Base-by-base conservation (phyloP, 2,329 filamentous ascomycete genomes). In the Trichothecium roseum region DNA sequence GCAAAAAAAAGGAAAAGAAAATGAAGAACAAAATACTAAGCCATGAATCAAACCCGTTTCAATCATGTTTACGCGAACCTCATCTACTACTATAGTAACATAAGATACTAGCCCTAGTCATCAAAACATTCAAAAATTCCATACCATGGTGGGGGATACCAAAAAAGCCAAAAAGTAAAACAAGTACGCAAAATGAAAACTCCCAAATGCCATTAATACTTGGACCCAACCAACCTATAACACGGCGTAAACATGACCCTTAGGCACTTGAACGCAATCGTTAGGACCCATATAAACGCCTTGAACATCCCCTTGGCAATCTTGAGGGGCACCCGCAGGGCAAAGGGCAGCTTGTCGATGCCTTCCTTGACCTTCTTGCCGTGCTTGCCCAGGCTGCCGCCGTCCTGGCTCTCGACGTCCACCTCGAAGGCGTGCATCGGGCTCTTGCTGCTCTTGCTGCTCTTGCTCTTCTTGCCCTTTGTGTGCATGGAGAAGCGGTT, bases 381-480 rank as follows among this genome's bases (percentile, higher is more conserved):
- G 20, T 24, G 6, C 41, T 55, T 62, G 26, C 49, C 49, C 17
- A 55, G 40, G 42, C 60, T 68, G 42, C 64, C 69, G n/a, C n/a
- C 20, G 36, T 62, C 59, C 53, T 80, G 76, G 49, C 74, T 80
- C 55, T 79, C 76, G 5, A 81, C 52, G 44, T 81, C 76, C 27
- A 79, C 56, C 51, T 61, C 76, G 38, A 78, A 70, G 45, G 70
- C 66, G 44, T 78, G 70, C 49, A 72, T 63, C 43, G 62, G 64
- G 26, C 52, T 52, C 37, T 54, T 52, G 45, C 54, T 57, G 46
- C 48, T 52, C 30, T 38, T 39, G 38, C 42, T 40, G n/a, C 14
- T 15, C 40, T 40, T 40, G 18, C 12, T 10, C 30, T 47, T 43
- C 38, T 44, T 42, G 39, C 36, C 37, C 29, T 24, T 24, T 6